Base-by-base conservation (phyloP, 306 rosid genomes). In the Fragaria ananassa region DNA sequence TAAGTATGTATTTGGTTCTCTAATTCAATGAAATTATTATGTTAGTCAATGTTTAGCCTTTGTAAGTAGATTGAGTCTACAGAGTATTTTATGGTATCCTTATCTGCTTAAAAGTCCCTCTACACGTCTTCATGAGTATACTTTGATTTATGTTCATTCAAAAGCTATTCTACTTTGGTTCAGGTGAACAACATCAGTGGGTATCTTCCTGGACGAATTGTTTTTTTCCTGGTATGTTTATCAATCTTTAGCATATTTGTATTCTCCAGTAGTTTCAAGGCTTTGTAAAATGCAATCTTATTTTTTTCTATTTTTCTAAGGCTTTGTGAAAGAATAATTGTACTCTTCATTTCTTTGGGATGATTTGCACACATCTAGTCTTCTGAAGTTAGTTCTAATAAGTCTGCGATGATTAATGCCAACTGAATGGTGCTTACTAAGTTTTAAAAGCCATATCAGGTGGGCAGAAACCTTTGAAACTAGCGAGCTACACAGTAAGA, bases 101-200 rank as follows among this genome's bases (percentile, higher is more conserved):
- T 25, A 21, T 21, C 44, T 10, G 19, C 50, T 37, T 21, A 34
- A 53, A 68, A 56, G 63, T 41, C 76, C 80, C 15, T 74, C 71
- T 68, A 46, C 76, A 57, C 46, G 54, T 80, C 49, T 70, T 39
- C 73, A 19, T 46, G 1, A 18, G 44, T 0, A 2, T 23, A 60
- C 58, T 79, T 78, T 61, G 44, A 57, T 57, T 72, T 72, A 37
- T 83, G 41, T 74, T 69, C 56, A 39, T 50, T 68, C 17, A 35
- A 60, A 47, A 47, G 41, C 29, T 71, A 35, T 71, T 75, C 3
- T 58, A 17, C 76, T 83, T 82, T 81, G 84, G 65, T 86, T 83
- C 83, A 95, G 99, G 98, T 95, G 78, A 95, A 95, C 81, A 95
- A 95, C 80, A 95, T 95, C 89, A 91, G 99, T 72, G 98, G 99